Conservation (phyloP, 768 basidiomycete species). For the Boletus patriciae region DNA sequence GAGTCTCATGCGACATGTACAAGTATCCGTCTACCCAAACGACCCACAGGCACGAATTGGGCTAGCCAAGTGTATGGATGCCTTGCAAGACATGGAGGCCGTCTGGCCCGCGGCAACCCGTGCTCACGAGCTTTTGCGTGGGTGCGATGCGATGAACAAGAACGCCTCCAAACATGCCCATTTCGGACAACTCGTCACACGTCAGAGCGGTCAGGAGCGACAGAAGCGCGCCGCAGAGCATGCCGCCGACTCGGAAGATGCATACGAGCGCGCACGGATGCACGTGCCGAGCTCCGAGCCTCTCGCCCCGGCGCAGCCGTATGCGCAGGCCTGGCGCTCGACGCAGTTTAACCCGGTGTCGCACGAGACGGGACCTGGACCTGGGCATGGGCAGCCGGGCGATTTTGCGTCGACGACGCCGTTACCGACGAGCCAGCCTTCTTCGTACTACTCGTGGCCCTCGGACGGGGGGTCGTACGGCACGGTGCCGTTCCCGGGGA, state of each 20-base stretch:
- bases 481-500: constrained; percentile 39
- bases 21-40: constrained; percentile 62
- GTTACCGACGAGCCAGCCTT: constrained; percentile 11
- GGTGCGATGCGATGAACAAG: constrained; percentile 44
- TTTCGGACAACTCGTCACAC: constrained; percentile 12
- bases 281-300: constrained; percentile 12
- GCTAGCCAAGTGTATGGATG: constrained; percentile 64
- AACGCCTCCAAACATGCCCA: neutral
- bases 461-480: constrained; percentile 28
- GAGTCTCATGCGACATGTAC: constrained; percentile 3
- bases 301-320: constrained; percentile 16
- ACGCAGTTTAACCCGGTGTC: constrained; percentile 18
- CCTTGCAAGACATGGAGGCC: constrained; percentile 61
- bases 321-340: constrained; percentile 33
- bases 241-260: constrained; percentile 40
- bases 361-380: neutral
- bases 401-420: constrained; percentile 9
- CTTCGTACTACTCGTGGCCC: constrained; percentile 50
- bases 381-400: constrained; percentile 6
- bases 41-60: constrained; percentile 72
- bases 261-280: constrained; percentile 24
- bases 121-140: constrained; percentile 69
- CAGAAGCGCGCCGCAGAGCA: constrained; percentile 64
- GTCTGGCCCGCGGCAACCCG: constrained; percentile 79
- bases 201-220: constrained; percentile 33